Conservation (phyloP, 2,329 filamentous ascomycete species). For the Thermothelomyces thermophilus region DNA sequence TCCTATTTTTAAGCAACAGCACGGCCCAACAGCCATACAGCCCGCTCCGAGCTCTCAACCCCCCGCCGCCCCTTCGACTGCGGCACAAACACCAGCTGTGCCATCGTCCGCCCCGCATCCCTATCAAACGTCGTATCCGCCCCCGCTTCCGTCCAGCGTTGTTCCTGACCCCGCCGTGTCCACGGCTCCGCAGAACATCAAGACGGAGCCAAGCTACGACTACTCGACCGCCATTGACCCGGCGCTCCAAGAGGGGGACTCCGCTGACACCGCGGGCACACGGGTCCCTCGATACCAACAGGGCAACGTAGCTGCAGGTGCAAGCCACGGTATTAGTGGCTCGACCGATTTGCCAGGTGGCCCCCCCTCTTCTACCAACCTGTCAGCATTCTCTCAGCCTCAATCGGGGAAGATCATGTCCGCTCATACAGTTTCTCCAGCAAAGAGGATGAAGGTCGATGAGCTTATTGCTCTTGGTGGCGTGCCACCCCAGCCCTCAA, state of each 20-base stretch:
- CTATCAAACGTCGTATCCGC: constrained; percentile 38
- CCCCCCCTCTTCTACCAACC: constrained; percentile 31
- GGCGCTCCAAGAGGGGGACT: constrained; percentile 23
- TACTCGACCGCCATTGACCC: constrained; percentile 33
- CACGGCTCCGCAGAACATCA: constrained; percentile 29
- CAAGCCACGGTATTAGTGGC: constrained; percentile 14
- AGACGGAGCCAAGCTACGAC: constrained; percentile 29
- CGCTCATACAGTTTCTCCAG: constrained; percentile 42
- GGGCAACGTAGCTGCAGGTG: constrained; percentile 10
- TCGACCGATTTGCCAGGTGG: constrained; percentile 37
- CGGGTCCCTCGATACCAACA: constrained; percentile 21
- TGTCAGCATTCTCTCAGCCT: constrained; percentile 16
- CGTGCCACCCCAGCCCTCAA: constrained; percentile 49
- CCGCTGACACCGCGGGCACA: constrained; percentile 12
- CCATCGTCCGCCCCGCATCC: constrained; percentile 34
- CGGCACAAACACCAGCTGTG: constrained; percentile 30
- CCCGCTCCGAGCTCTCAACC: constrained; percentile 43
- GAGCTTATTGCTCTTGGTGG: constrained; percentile 62
- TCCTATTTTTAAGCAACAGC: constrained; percentile 73
- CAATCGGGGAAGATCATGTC: constrained; percentile 28
- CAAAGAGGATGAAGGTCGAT: constrained; percentile 63
- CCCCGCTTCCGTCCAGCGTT: constrained; percentile 20
- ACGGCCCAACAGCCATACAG: constrained; percentile 66
- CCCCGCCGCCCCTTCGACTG: constrained; percentile 25
- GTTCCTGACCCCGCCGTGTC: constrained; percentile 23